A percentile compares a stretch with the other conserved stretches of the same genome.
phyloP scores from a whole-genome alignment of 176 grass and related monocot genomes.

The Ananas comosus region DNA sequence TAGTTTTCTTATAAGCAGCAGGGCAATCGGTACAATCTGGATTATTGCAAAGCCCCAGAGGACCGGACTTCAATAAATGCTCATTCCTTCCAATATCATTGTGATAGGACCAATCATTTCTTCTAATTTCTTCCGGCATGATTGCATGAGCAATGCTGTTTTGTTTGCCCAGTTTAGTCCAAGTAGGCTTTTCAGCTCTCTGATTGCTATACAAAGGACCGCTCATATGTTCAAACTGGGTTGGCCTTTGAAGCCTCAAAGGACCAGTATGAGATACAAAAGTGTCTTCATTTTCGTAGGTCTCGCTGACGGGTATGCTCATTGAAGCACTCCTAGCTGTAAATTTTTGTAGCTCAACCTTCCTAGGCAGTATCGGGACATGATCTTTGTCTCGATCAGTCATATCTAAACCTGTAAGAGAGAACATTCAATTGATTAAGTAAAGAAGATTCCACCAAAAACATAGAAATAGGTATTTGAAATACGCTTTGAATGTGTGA shows the following conservation, averaged over 20 bases:
- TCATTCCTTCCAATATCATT: constrained; percentile 49
- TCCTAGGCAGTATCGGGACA: constrained; percentile 52
- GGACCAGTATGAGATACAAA: constrained; percentile 61
- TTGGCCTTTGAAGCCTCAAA: constrained; percentile 32
- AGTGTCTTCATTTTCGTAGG: constrained; percentile 36
- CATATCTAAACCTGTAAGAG: constrained; percentile 48
- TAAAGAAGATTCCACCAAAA: not conserved
- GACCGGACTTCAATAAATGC: constrained; percentile 81
- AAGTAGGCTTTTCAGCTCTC: constrained; percentile 30
- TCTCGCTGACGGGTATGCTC: constrained; percentile 59
- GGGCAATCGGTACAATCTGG: constrained; percentile 83
- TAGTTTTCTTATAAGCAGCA: constrained; percentile 67
- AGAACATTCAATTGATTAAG: not conserved
- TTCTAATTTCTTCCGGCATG: constrained; percentile 42
- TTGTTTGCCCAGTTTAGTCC: constrained; percentile 29
- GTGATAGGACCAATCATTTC: constrained; percentile 33
- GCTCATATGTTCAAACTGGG: constrained; percentile 23
- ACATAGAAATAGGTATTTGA: not conserved
- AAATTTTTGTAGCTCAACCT: constrained; percentile 57
- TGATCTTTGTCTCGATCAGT: constrained; percentile 57
- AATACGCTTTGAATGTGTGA: too few relatives aligned
- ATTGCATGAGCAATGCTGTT: constrained; percentile 37
- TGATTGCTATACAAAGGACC: constrained; percentile 36
- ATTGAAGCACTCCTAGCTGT: constrained; percentile 72
- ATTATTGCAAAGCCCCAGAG: constrained; percentile 79